Percentiles rank a stretch among this genome's conserved stretches.
Conservation (phyloP, 2,329 filamentous ascomycete genomes). For the Cordyceps javanica region DNA sequence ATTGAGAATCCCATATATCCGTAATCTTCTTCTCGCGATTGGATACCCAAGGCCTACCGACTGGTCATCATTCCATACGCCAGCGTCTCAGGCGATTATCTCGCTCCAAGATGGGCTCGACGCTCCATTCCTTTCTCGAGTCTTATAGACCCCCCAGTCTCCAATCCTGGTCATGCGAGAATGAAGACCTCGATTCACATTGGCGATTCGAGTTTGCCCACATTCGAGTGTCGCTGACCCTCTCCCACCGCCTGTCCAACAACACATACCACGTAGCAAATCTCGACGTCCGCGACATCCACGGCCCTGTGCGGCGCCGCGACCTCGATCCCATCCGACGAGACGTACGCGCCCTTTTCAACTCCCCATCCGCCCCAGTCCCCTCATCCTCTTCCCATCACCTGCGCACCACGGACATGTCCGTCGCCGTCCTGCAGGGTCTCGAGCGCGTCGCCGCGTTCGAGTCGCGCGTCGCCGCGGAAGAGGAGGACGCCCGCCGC, state of each 20-base stretch:
- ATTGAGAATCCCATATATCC: too few species aligned
- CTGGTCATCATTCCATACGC: too few species aligned
- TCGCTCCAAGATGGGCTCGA: neutral
- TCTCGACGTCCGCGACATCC: neutral
- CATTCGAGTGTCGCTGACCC: neutral
- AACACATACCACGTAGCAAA: neutral
- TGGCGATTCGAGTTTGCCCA: neutral
- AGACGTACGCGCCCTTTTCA: conserved; percentile 13
- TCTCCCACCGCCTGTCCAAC: neutral
- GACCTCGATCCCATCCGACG: conserved; percentile 16
- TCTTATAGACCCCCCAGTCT: neutral
- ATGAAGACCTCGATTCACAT: neutral
- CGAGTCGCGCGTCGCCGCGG: neutral
- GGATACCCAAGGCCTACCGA: too few species aligned
- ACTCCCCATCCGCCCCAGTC: too few species aligned
- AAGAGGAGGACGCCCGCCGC: conserved; percentile 1
- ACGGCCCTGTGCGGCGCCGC: neutral
- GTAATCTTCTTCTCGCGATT: too few species aligned
- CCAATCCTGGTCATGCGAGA: neutral
- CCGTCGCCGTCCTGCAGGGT: conserved; percentile 16
- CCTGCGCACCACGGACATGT: conserved; percentile 1
- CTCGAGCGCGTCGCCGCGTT: conserved; percentile 15
- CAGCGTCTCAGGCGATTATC: neutral
- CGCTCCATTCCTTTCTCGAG: neutral
- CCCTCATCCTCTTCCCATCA: neutral